phyloP scores from a whole-genome alignment of 495 filamentous ascomycete genomes.

The Penicillium macrosclerotiorum region DNA sequence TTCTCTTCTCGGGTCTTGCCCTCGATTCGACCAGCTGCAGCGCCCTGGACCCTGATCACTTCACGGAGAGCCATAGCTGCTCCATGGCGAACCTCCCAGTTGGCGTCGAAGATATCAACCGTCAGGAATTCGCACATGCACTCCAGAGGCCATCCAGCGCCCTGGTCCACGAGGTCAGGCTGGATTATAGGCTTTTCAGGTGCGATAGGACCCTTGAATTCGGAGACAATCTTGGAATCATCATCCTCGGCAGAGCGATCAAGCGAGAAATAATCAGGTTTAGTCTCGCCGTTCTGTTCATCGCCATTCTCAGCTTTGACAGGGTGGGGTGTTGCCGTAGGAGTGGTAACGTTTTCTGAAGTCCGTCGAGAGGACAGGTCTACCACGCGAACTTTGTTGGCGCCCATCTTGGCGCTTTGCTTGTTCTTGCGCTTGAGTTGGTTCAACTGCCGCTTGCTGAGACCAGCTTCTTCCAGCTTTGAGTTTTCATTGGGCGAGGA shows the following conservation, averaged over 20 bases:
- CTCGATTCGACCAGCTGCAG: slow-evolving; percentile 77
- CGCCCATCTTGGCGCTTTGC: slow-evolving; percentile 75
- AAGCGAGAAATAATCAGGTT: slow-evolving; percentile 80
- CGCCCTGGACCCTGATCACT: slow-evolving; percentile 85
- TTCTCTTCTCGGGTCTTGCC: slow-evolving; percentile 74
- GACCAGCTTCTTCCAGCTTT: slow-evolving; percentile 61
- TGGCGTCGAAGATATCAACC: slow-evolving; percentile 86
- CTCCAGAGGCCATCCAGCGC: slow-evolving; percentile 82
- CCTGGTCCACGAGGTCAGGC: slow-evolving; percentile 69
- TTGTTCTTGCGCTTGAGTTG: slow-evolving; percentile 90
- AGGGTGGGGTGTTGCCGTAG: slow-evolving; percentile 66
- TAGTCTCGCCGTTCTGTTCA: slow-evolving; percentile 46
- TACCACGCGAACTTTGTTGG: slow-evolving; percentile 85
- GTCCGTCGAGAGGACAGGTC: slow-evolving; percentile 73
- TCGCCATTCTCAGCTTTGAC: slow-evolving; percentile 64
- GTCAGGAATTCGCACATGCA: slow-evolving; percentile 90
- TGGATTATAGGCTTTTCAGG: slow-evolving; percentile 59
- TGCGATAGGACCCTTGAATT: slow-evolving; percentile 79
- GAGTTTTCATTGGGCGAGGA: slow-evolving; percentile 51
- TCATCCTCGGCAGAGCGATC: slow-evolving; percentile 77
- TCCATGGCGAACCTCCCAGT: slow-evolving; percentile 97
- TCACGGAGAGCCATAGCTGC: slow-evolving; percentile 94
- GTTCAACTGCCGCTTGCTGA: slow-evolving; percentile 91
- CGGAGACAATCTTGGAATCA: slow-evolving; percentile 86
- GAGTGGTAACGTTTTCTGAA: slow-evolving; percentile 64